Evolutionary conservation across 225 moss, liverwort and hornwort genomes (phyloP).

Genomic region (Sphagnum contortum): DNA sequence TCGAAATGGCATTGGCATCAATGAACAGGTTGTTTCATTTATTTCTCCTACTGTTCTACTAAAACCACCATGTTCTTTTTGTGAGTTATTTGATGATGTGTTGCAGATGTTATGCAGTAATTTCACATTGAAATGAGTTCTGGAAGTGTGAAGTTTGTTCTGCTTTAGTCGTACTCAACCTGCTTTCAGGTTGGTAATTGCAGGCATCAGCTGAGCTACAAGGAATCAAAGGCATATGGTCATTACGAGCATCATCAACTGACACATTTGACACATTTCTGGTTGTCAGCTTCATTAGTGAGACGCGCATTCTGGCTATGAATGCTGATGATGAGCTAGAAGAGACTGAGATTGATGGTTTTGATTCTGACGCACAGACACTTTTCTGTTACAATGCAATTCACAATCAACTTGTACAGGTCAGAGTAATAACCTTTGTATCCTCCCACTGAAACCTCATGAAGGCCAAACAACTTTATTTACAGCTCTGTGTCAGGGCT

Average conservation of each 20-base stretch:
- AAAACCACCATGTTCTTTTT: no score
- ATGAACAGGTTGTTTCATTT: constrained; percentile 68
- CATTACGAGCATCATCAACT: constrained; percentile 82
- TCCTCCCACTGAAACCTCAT: not conserved
- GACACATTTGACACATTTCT: constrained; percentile 86
- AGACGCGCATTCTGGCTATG: constrained; percentile 98
- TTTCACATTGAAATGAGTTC: no score
- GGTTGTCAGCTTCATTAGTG: constrained; percentile 97
- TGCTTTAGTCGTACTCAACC: no score
- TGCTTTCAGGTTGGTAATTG: constrained; percentile 15
- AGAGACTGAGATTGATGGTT: constrained; percentile 97
- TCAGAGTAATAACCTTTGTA: constrained; percentile 4
- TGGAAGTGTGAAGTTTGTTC: no score
- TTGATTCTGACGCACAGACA: constrained; percentile 97
- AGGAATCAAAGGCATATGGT: constrained; percentile 99
- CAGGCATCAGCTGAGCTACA: constrained; percentile 97
- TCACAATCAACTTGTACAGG: constrained; percentile 91
- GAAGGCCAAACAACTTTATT: not conserved
- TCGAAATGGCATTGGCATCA: constrained; percentile 96
- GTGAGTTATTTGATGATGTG: no score
- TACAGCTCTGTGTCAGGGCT: no score
- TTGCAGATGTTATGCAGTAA: no score
- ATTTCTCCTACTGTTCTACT: not conserved
- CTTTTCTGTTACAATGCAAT: constrained; percentile 94
- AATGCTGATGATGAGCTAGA: constrained; percentile 97